These are phyloP conservation scores for Entophlyctis luteolus DNA, from an alignment of 192 early-diverging fungal genomes.

Conservation along the genomic window DNA sequence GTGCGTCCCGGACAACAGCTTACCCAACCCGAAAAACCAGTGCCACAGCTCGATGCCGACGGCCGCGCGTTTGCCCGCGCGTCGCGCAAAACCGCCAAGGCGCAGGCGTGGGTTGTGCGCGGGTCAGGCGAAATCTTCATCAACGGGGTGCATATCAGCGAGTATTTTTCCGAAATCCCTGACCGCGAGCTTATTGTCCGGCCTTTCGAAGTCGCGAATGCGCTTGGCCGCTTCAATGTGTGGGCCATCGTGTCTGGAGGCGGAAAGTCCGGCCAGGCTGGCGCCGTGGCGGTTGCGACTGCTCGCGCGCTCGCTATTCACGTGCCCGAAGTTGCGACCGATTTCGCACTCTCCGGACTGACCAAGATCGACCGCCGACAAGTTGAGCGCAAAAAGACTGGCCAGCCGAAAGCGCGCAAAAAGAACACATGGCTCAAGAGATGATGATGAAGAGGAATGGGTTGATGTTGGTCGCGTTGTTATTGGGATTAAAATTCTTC, in stretches of 20 bases:
- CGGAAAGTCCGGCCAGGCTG: conserved; percentile 79
- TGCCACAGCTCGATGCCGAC: conserved; percentile 53
- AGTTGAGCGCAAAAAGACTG: conserved; percentile 95
- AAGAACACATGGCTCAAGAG: conserved; percentile 72
- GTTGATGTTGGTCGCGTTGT: too few species aligned
- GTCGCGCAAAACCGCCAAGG: conserved; percentile 75
- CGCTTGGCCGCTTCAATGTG: conserved; percentile 79
- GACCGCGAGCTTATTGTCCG: conserved; percentile 68
- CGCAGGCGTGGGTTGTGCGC: conserved; percentile 69
- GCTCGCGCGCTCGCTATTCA: conserved; percentile 67
- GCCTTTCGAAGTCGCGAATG: conserved; percentile 65
- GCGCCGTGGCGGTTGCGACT: conserved; percentile 78
- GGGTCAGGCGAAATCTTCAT: conserved; percentile 61
- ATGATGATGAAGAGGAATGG: not conserved
- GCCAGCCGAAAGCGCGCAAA: conserved; percentile 88
- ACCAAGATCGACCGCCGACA: conserved; percentile 45
- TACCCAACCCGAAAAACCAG: not conserved
- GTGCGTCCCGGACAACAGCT: conserved; percentile 31
- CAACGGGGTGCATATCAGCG: conserved; percentile 69
- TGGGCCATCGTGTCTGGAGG: conserved; percentile 79
- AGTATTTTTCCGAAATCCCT: conserved; percentile 68
- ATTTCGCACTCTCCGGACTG: conserved; percentile 27
- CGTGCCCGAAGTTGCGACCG: conserved; percentile 46
- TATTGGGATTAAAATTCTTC: too few species aligned
- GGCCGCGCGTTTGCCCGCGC: conserved; percentile 73